A percentile compares a stretch with the other conserved stretches of the same genome.
These are phyloP conservation scores for Boletus tomentosulus DNA, from an alignment of 768 basidiomycete species.

Conservation along the genomic window DNA sequence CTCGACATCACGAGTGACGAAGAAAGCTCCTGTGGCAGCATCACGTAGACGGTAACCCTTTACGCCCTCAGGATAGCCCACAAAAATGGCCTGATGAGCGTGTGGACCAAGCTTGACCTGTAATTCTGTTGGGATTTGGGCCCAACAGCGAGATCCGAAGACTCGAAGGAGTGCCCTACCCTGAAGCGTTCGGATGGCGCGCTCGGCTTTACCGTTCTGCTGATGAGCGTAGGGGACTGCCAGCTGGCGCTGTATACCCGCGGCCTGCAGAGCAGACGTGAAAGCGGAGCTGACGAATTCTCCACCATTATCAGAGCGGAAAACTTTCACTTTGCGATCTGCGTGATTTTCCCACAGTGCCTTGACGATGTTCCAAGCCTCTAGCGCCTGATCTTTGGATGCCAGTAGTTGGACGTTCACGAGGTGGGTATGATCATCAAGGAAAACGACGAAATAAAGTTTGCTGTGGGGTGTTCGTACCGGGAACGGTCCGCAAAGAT, in stretches of 20 bases:
- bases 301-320: too few species aligned
- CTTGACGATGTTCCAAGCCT: neutral
- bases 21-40: neutral
- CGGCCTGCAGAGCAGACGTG: neutral
- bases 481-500: too few species aligned
- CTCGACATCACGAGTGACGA: neutral
- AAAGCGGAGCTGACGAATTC: neutral
- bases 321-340: neutral
- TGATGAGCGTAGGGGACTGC: slow-evolving; percentile 28
- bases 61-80: neutral
- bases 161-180: neutral
- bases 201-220: slow-evolving; percentile 32
- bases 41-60: neutral
- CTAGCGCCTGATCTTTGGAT: neutral
- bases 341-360: neutral
- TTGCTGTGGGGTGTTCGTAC: too few species aligned
- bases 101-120: neutral
- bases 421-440: slow-evolving; percentile 11
- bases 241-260: slow-evolving; percentile 24
- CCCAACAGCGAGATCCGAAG: neutral
- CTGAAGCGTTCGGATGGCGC: slow-evolving; percentile 13
- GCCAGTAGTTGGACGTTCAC: neutral
- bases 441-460: slow-evolving; percentile 14
- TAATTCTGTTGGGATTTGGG: neutral
- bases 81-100: neutral